These are phyloP conservation scores for Stropharia rugosoannulata DNA, from an alignment of 768 basidiomycete genomes.

Conservation along the genomic window DNA sequence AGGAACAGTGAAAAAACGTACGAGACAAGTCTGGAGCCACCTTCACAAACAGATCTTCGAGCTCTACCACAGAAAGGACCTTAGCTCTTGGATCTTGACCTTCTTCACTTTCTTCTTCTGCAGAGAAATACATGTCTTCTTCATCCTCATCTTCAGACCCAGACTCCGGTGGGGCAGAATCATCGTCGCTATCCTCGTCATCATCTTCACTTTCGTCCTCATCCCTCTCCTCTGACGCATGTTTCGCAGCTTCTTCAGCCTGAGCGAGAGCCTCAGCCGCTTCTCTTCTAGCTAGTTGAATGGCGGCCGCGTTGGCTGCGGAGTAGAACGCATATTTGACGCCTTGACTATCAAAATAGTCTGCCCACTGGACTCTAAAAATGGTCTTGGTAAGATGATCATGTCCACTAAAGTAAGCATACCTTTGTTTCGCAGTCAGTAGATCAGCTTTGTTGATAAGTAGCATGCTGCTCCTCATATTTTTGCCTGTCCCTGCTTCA, in stretches of 20 bases:
- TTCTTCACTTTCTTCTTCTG: slow-evolving; percentile 52
- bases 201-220: slow-evolving; percentile 23
- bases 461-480: slow-evolving; percentile 72
- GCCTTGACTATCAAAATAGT: slow-evolving; percentile 78
- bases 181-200: slow-evolving; percentile 19
- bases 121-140: slow-evolving; percentile 42
- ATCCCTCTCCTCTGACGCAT: slow-evolving; percentile 17
- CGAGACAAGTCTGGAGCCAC: slow-evolving; percentile 72
- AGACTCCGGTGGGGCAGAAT: slow-evolving; percentile 4
- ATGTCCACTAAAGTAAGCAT: background rate
- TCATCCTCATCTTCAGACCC: slow-evolving; percentile 32
- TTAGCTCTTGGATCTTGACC: slow-evolving; percentile 64
- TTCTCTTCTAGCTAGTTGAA: slow-evolving; percentile 74
- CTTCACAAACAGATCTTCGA: slow-evolving; percentile 79
- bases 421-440: slow-evolving; percentile 86
- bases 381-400: background rate
- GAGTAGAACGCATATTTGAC: slow-evolving; percentile 92
- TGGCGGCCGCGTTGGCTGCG: slow-evolving; percentile 80
- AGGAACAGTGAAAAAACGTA: slow-evolving; percentile 28
- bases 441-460: slow-evolving; percentile 97
- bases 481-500: slow-evolving; percentile 73
- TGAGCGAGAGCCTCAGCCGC: slow-evolving; percentile 24
- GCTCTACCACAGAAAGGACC: slow-evolving; percentile 81
- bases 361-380: slow-evolving; percentile 81
- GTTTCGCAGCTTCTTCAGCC: slow-evolving; percentile 4